A percentile compares a stretch with the other conserved stretches of the same genome.
Evolutionary conservation across 164 flowering plant genomes (phyloP).

Genomic region (grape (Vitis vinifera)): ASM3070453v1 NC_081818.1:5708501-5709000

Average conservation of each 20-base stretch:
- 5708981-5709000: background rate
- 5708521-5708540: constrained; percentile 43
- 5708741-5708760: too few species aligned
- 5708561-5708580: background rate
- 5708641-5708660: too few species aligned
- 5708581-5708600: too few species aligned
- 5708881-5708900: constrained; percentile 23
- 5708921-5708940: constrained; percentile 31
- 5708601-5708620: too few species aligned
- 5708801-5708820: background rate
- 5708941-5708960: constrained; percentile 25
- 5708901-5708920: constrained; percentile 27
- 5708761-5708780: too few species aligned
- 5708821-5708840: too few species aligned
- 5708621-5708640: too few species aligned
- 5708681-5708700: too few species aligned
- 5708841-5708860: constrained; percentile 27
- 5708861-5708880: constrained; percentile 22
- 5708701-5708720: too few species aligned
- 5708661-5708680: too few species aligned
- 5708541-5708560: constrained; percentile 38
- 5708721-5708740: too few species aligned
- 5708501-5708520: constrained; percentile 42
- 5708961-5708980: constrained; percentile 1
- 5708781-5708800: too few species aligned